phyloP scores from a whole-genome alignment of 2,329 filamentous ascomycete species.

The Lecanoromycetidae sp. region DNA sequence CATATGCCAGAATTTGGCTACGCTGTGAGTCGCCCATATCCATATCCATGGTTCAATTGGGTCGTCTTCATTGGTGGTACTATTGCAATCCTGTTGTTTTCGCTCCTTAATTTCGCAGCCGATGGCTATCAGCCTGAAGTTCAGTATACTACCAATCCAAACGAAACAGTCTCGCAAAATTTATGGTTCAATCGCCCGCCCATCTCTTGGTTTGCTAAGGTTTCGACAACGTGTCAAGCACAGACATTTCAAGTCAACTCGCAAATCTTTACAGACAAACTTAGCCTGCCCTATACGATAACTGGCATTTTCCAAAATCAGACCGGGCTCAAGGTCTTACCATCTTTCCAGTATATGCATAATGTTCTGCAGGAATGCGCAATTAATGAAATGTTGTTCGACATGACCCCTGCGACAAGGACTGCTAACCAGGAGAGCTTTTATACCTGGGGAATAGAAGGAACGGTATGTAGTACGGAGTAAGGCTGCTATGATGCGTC shows the following conservation, averaged over 20 bases:
- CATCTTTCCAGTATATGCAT: conserved; percentile 13
- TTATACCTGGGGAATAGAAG: background rate
- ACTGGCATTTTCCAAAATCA: conserved; percentile 3
- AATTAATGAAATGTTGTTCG: conserved; percentile 7
- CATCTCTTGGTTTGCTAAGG: conserved; percentile 7
- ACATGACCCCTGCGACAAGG: conserved; percentile 1
- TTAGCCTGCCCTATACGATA: conserved; percentile 11
- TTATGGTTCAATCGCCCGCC: conserved; percentile 9
- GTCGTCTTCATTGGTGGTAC: conserved; percentile 7
- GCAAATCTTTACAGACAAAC: conserved; percentile 14
- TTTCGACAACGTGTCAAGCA: conserved; percentile 9
- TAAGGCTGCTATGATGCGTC: no score
- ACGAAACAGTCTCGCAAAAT: conserved; percentile 3
- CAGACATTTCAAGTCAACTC: background rate
- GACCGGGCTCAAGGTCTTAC: background rate
- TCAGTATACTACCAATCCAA: conserved; percentile 10
- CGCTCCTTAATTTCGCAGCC: conserved; percentile 9
- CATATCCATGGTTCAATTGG: conserved; percentile 16
- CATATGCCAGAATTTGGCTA: no score
- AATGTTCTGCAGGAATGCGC: conserved; percentile 12
- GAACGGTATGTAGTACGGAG: no score
- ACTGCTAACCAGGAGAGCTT: conserved; percentile 5
- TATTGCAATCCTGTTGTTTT: conserved; percentile 11
- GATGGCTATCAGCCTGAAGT: conserved; percentile 5
- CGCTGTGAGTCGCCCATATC: conserved; percentile 11